Base-by-base conservation (phyloP, 176 grass and related monocot genomes). In the Aegilops tauschii region DNA sequence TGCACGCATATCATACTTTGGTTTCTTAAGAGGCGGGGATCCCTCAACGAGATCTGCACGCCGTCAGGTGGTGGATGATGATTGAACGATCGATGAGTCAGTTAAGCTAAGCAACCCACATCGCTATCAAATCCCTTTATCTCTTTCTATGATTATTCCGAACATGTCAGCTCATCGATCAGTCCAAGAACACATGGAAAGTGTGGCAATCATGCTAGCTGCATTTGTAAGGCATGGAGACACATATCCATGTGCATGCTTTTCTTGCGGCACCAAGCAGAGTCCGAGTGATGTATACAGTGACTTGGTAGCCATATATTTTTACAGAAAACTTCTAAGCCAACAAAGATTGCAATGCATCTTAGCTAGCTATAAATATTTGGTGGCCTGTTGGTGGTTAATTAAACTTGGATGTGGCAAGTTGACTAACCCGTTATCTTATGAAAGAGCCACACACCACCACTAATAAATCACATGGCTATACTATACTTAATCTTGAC, bases 101-200 rank as follows among this genome's bases (percentile, higher is more conserved):
- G 27, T 81, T 69, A 65, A 87, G 80, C 42, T 21, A 87, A 86
- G 89, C 89, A 83, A 90, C 79, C 17, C 37, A 8, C 79, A 12
- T 82, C 65, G 40, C 58, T 56, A 37, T 87, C 74, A 16, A 9
- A 74, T 74, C 45, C 27, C n/a, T 12, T n/a, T 73, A 2, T 30
- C 25, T 31, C 5, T 4, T 42, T 23, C 21, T 2, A 58, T 58
- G 54, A 58, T 72, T 72, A 1, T 34, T 6, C 2, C 21, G 21
- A 28, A 3, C 36, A 80, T 0, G 25, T 21, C 18, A 52, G 42
- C 56, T 10, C 83, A 71, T 64, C 70, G 16, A 49, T 72, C 3
- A 6, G 29, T 72, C 3, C 37, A 23, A 72, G 69, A 12, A 25
- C 83, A 86, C 88, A 32, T 16, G 3, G 3, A 83, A 90, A 82